Evolutionary conservation across 257 asterid species (phyloP), one percentile per base, ranked within the genome.

Genomic region (Paulownia fortunei): DNA sequence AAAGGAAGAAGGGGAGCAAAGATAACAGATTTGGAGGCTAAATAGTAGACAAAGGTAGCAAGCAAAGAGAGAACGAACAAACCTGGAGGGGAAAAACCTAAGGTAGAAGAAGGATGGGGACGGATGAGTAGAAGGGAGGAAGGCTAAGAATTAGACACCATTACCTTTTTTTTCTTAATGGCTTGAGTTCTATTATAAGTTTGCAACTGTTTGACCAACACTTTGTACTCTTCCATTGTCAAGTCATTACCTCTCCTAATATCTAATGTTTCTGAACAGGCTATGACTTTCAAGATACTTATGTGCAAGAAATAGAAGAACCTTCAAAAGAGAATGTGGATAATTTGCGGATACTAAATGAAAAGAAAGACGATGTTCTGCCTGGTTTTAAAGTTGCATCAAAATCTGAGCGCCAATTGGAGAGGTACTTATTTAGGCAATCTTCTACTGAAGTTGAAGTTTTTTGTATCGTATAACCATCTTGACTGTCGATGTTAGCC

Each of bases 221-320:
- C 56, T 18, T 54, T 78, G 47, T 24, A 32, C 46, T 60, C 73
- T 58, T 54, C 15, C 21, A 39, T 60, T 36, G 37, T 15, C 4
- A 52, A 63, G 47, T 36, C 18, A 46, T 47, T 36, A 72, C 21
- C 46, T 67, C 58, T 52, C 36, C 69, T 58, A 54, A 44, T 61
- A 19, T 27, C 16, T 42, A 52, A 23, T 58, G 30, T 75, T 80
- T 62, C 77, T 81, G 54, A 74, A 47, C 92, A 95, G 99, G 93
- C 82, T 89, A 89, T 77, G 91, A 92, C 69, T 87, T 91, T 78
- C 93, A 88, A 88, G 97, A 86, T 70, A 84, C 84, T 27, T 86
- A 88, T 76, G 89, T 93, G 73, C 96, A 93, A 83, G 97, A 95
- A 76, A 84, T 89, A 77, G 99, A 95, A 79, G 99, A 93, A 75